A percentile compares a stretch with the other conserved stretches of the same genome.
phyloP scores from a whole-genome alignment of 164 flowering plant genomes.

The Annona squamosa region DNA sequence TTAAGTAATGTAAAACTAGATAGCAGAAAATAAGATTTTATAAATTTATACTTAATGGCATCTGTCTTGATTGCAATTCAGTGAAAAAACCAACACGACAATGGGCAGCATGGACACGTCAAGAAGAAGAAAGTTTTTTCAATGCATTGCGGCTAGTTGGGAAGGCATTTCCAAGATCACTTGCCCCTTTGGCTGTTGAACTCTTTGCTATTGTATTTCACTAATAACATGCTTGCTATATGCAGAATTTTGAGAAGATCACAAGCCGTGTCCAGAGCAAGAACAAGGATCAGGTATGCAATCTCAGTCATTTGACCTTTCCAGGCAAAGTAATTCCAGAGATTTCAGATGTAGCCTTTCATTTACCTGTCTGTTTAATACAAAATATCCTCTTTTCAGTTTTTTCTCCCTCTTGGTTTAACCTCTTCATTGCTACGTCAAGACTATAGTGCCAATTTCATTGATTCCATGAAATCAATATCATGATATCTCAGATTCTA shows the following conservation, averaged over 20 bases:
- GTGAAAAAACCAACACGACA: conserved; percentile 79
- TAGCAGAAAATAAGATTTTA: background rate
- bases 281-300: conserved; percentile 91
- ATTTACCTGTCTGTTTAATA: background rate
- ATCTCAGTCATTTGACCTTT: background rate
- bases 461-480: too few species aligned
- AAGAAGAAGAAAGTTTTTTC: conserved; percentile 95
- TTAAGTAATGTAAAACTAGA: background rate
- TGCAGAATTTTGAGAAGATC: conserved; percentile 98
- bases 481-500: too few species aligned
- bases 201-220: background rate
- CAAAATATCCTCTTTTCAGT: background rate
- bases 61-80: conserved; percentile 20
- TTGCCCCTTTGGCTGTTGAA: conserved; percentile 4
- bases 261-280: conserved; percentile 90
- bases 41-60: background rate
- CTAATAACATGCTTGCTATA: conserved; percentile 7
- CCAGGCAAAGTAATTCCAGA: background rate
- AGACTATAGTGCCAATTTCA: too few species aligned
- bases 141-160: conserved; percentile 97
- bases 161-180: conserved; percentile 48
- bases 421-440: background rate
- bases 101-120: conserved; percentile 99
- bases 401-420: background rate
- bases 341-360: background rate